phyloP scores from a whole-genome alignment of 2,329 filamentous ascomycete species.

The Aspergillus carbonarius region DNA sequence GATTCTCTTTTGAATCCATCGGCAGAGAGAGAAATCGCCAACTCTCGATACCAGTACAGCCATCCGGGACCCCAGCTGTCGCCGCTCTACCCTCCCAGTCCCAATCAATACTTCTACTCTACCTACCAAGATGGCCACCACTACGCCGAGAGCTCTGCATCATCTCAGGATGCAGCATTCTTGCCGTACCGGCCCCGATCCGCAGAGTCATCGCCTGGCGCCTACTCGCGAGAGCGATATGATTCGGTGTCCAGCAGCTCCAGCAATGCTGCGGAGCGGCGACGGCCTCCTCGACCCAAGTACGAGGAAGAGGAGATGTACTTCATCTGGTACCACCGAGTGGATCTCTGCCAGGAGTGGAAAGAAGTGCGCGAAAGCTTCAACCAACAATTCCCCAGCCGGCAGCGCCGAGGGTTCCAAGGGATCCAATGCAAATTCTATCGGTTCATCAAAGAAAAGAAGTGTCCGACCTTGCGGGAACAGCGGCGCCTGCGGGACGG shows the following conservation, averaged over 20 bases:
- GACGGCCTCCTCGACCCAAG: constrained; percentile 46
- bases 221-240: constrained; percentile 41
- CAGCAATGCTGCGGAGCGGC: constrained; percentile 36
- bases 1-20: constrained; percentile 36
- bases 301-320: constrained; percentile 50
- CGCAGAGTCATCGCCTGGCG: constrained; percentile 35
- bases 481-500: constrained; percentile 42
- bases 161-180: constrained; percentile 27
- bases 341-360: constrained; percentile 49
- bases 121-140: constrained; percentile 24
- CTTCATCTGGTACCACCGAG: constrained; percentile 52
- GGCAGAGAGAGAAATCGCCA: constrained; percentile 19
- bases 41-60: constrained; percentile 17
- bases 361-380: constrained; percentile 46
- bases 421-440: constrained; percentile 54
- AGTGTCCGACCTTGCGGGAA: constrained; percentile 45
- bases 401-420: constrained; percentile 42
- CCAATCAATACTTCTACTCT: constrained; percentile 29
- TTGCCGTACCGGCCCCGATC: constrained; percentile 30
- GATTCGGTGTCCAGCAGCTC: constrained; percentile 44
- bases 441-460: constrained; percentile 48
- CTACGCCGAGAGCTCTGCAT: constrained; percentile 11
- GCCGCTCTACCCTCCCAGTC: constrained; percentile 31
- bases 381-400: constrained; percentile 43
- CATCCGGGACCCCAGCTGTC: constrained; percentile 25